Evolutionary conservation across 2,329 filamentous ascomycete genomes (phyloP).

Genomic region (Stenocarpella maydis): DNA sequence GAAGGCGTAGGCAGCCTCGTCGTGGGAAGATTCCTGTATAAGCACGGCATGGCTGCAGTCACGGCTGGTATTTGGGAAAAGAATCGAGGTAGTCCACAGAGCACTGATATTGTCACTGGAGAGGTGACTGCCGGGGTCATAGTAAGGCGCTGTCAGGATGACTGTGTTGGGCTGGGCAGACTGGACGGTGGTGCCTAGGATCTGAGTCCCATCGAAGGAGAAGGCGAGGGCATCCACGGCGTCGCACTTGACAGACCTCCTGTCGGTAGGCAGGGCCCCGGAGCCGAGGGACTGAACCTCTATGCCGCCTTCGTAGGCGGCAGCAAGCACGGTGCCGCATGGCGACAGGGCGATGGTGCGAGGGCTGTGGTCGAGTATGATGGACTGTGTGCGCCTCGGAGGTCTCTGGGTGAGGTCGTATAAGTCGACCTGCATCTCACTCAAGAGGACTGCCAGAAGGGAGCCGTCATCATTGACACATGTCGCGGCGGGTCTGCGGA

Average conservation of each 20-base stretch:
- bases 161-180: constrained; percentile 74
- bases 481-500: constrained; percentile 76
- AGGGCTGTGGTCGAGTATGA: constrained; percentile 81
- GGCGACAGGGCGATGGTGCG: constrained; percentile 82
- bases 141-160: constrained; percentile 81
- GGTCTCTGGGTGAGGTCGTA: constrained; percentile 74
- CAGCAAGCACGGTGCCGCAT: constrained; percentile 81
- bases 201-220: constrained; percentile 79
- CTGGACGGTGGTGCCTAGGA: constrained; percentile 77
- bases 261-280: constrained; percentile 69
- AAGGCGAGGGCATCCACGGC: constrained; percentile 78
- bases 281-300: constrained; percentile 81
- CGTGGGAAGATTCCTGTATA: constrained; percentile 65
- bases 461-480: constrained; percentile 82
- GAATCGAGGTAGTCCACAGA: constrained; percentile 85
- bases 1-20: constrained; percentile 79
- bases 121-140: constrained; percentile 73
- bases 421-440: constrained; percentile 85
- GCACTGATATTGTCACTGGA: constrained; percentile 74
- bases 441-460: constrained; percentile 80
- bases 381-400: constrained; percentile 75
- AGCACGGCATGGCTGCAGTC: constrained; percentile 81
- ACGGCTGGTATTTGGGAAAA: constrained; percentile 82
- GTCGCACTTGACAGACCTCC: constrained; percentile 80
- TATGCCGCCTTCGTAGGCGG: constrained; percentile 87